Conservation (phyloP, 2,329 filamentous ascomycete species). For the Phaeosphaeriaceae sp. region DNA sequence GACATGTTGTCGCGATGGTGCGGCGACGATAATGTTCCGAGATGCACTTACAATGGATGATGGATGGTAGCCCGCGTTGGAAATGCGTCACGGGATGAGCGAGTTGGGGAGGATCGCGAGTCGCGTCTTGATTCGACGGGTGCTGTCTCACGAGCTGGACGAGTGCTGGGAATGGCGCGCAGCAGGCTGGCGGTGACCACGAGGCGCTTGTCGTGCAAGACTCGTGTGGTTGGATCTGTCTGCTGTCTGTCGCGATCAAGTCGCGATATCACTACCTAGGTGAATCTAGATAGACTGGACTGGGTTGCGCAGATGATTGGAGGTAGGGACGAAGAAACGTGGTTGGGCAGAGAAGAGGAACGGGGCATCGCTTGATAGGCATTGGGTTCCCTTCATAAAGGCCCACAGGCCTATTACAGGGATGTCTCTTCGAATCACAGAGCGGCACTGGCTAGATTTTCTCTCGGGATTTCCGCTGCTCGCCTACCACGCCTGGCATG, state of each 20-base stretch:
- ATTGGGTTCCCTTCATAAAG: conserved; percentile 12
- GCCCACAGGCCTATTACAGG: conserved; percentile 16
- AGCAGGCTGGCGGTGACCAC: conserved; percentile 23
- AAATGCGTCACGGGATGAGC: conserved; percentile 44
- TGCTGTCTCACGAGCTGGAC: conserved; percentile 27
- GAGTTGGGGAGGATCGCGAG: conserved; percentile 31
- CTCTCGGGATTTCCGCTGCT: not conserved
- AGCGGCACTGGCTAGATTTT: conserved; percentile 10
- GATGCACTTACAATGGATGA: conserved; percentile 42
- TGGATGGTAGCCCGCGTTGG: conserved; percentile 37
- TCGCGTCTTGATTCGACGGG: conserved; percentile 31
- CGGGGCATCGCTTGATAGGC: conserved; percentile 25
- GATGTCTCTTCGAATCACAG: conserved; percentile 25
- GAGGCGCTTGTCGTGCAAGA: conserved; percentile 35
- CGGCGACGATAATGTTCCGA: conserved; percentile 16
- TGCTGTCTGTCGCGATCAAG: conserved; percentile 1
- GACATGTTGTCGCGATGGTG: conserved; percentile 7
- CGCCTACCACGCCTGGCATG: not conserved
- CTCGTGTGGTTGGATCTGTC: conserved; percentile 26
- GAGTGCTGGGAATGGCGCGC: conserved; percentile 16
- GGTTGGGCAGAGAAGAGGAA: conserved; percentile 33
- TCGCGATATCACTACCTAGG: conserved; percentile 14
- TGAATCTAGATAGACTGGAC: conserved; percentile 11
- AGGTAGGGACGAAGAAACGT: conserved; percentile 25
- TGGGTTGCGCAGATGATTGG: conserved; percentile 39